Evolutionary conservation across 768 basidiomycete species (phyloP).

Genomic region (Cytidiella melzeri): DNA sequence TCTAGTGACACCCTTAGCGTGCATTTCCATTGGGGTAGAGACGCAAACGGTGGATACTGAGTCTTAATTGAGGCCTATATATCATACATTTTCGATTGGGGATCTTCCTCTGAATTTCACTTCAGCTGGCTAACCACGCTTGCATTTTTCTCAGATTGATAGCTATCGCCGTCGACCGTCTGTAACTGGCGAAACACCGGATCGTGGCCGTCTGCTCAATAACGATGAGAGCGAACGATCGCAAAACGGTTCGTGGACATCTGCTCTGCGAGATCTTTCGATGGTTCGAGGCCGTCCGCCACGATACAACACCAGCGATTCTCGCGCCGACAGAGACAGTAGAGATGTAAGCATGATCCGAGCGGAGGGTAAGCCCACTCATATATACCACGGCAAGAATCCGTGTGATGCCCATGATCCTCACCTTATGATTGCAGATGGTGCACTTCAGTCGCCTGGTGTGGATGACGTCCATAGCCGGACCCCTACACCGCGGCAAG

Average conservation of each 20-base stretch:
- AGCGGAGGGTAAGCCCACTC: conserved; percentile 11
- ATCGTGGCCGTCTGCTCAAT: conserved; percentile 9
- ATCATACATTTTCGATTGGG: no score
- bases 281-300: conserved; percentile 4
- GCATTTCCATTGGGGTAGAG: no score
- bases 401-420: background rate
- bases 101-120: no score
- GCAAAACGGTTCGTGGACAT: conserved; percentile 6
- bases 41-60: no score
- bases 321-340: background rate
- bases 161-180: conserved; percentile 18
- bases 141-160: conserved; percentile 12
- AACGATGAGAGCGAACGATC: background rate
- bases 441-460: background rate
- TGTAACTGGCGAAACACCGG: conserved; percentile 10
- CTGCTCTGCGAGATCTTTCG: conserved; percentile 11
- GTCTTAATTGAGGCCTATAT: no score
- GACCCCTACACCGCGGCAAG: conserved; percentile 9
- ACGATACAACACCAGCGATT: background rate
- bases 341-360: conserved; percentile 13
- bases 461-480: conserved; percentile 10
- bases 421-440: background rate
- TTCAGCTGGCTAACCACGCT: background rate
- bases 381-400: background rate
- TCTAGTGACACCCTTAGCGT: no score